Evolutionary conservation across 495 filamentous ascomycete species (phyloP).

Genomic region (Penicillium odoratum): DNA sequence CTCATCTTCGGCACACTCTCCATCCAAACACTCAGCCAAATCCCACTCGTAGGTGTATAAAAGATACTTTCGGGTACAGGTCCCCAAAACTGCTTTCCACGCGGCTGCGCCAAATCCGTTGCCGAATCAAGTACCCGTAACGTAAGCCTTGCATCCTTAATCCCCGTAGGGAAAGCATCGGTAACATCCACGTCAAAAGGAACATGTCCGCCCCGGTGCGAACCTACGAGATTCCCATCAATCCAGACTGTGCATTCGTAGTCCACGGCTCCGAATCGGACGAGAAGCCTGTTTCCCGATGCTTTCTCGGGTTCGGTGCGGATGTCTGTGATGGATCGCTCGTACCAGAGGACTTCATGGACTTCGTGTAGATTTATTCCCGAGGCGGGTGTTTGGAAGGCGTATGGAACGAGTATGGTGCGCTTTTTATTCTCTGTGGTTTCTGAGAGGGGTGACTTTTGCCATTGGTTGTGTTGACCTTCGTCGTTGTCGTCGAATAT

Average conservation of each 20-base stretch:
- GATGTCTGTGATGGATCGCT: constrained; percentile 48
- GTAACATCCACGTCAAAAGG: constrained; percentile 40
- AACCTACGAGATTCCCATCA: constrained; percentile 24
- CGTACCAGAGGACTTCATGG: constrained; percentile 63
- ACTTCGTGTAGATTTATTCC: constrained; percentile 53
- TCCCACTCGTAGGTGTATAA: constrained; percentile 40
- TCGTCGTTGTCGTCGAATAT: constrained; percentile 58
- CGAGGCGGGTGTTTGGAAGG: constrained; percentile 57
- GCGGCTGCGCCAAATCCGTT: constrained; percentile 36
- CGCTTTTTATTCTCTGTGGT: constrained; percentile 24
- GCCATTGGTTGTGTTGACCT: constrained; percentile 41
- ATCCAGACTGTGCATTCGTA: constrained; percentile 40
- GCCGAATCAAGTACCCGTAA: constrained; percentile 36
- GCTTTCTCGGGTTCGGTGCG: constrained; percentile 30
- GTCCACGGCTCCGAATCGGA: constrained; percentile 42
- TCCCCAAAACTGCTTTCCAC: constrained; percentile 43
- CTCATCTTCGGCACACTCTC: constrained; percentile 36
- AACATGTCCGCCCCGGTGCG: constrained; percentile 39
- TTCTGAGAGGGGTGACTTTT: constrained; percentile 24
- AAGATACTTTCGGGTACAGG: constrained; percentile 43
- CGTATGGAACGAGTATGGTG: constrained; percentile 57
- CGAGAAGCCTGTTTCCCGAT: constrained; percentile 20
- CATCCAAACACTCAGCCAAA: constrained; percentile 40
- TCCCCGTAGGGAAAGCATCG: constrained; percentile 15
- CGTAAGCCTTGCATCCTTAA: constrained; percentile 19